Conservation (phyloP, 148 eudicot genomes). For the Polygonum aviculare region DNA sequence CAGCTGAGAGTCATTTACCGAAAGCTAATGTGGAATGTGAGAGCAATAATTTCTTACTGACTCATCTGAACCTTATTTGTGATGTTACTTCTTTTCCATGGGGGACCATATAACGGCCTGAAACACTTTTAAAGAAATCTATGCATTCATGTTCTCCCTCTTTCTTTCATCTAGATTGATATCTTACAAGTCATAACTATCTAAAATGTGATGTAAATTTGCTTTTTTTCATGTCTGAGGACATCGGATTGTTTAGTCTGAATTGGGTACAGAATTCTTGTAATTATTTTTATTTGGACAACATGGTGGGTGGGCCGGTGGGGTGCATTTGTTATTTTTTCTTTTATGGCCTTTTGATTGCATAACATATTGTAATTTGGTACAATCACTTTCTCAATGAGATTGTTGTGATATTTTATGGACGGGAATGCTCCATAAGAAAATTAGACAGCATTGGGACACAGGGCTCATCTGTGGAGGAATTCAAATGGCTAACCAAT, state of each 20-base stretch:
- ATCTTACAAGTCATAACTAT: background rate
- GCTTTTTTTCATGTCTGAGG: background rate
- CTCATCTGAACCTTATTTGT: constrained; percentile 2
- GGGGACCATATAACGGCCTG: constrained; percentile 3
- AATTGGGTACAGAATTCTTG: background rate
- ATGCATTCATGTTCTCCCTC: constrained; percentile 2
- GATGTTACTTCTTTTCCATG: background rate
- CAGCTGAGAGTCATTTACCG: background rate
- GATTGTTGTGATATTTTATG: background rate
- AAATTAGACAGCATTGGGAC: constrained; percentile 35
- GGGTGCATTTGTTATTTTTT: background rate
- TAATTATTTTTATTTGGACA: background rate
- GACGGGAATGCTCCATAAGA: constrained; percentile 59
- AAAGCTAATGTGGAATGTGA: background rate
- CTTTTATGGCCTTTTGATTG: background rate
- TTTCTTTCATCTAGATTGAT: background rate
- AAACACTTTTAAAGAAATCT: background rate
- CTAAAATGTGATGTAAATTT: background rate
- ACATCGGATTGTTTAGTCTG: background rate
- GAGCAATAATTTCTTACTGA: background rate
- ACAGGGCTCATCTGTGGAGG: constrained; percentile 48
- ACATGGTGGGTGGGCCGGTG: background rate
- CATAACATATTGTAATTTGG: background rate
- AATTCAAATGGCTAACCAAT: background rate
- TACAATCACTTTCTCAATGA: background rate